A percentile compares a stretch with the other conserved stretches of the same genome.
Evolutionary conservation across 1,284 basidiomycete species (phyloP).

Genomic region (Bondarzewia mesenterica): DNA sequence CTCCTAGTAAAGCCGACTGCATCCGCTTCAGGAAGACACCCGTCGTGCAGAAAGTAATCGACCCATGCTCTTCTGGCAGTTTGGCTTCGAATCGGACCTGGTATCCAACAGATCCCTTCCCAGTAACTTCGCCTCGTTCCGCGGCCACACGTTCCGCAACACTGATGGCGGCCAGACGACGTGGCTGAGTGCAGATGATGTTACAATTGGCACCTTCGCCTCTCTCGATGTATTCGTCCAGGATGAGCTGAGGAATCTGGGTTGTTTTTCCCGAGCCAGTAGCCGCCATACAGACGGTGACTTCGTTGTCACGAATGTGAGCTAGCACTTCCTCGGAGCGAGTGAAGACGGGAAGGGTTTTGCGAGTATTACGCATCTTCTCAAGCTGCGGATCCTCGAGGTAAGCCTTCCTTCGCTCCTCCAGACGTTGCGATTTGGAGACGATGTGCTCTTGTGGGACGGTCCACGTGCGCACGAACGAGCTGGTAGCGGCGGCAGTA

Average conservation of each 20-base stretch:
- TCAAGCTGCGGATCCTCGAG: slow-evolving; percentile 54
- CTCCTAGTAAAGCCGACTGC: slow-evolving; percentile 64
- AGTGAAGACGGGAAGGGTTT: slow-evolving; percentile 67
- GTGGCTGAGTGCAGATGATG: slow-evolving; percentile 90
- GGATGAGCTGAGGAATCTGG: slow-evolving; percentile 88
- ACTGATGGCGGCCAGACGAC: slow-evolving; percentile 88
- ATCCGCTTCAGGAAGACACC: slow-evolving; percentile 87
- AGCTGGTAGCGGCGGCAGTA: slow-evolving; percentile 2
- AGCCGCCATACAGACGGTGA: slow-evolving; percentile 90
- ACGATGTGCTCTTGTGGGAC: slow-evolving; percentile 20
- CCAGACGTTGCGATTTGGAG: slow-evolving; percentile 56
- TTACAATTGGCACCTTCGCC: slow-evolving; percentile 84
- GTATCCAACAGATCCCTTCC: slow-evolving; percentile 75
- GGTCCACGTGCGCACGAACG: slow-evolving; percentile 6
- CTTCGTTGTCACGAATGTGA: slow-evolving; percentile 74
- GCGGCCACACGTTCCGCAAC: slow-evolving; percentile 90
- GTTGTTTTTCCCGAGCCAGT: slow-evolving; percentile 97
- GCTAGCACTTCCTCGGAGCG: slow-evolving; percentile 59
- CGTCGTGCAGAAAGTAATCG: slow-evolving; percentile 91
- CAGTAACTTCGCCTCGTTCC: slow-evolving; percentile 76
- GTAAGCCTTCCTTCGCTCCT: slow-evolving; percentile 52
- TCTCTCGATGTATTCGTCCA: slow-evolving; percentile 78
- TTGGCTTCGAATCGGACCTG: slow-evolving; percentile 90
- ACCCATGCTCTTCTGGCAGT: slow-evolving; percentile 76
- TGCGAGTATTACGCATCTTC: slow-evolving; percentile 62